Base-by-base conservation (phyloP, 208 protist species). In the Borovskyia barvae region DNA sequence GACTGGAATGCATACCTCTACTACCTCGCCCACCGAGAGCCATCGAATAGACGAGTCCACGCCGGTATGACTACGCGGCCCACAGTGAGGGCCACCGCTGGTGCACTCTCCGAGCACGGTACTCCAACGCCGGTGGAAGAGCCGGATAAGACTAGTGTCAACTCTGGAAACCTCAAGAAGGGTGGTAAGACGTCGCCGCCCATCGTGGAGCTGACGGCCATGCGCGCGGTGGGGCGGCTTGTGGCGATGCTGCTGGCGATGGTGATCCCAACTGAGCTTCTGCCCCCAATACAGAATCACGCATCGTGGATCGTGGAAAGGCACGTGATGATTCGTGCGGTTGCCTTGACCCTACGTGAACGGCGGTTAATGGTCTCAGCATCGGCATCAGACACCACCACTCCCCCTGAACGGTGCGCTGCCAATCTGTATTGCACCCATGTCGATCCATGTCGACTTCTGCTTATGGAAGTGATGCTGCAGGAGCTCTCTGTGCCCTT, bases 401-500 rank as follows among this genome's bases (percentile, higher is more conserved):
- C 29, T 8, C 6, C 20, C 25, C n/a, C n/a, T n/a, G n/a, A n/a
- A n/a, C n/a, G n/a, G n/a, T n/a, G n/a, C 25, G 14, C 5, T 3
- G 24, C 25, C 7, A 69, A 69, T 19, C 0, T 29, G 11, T 60
- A 69, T 45, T 69, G 62, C 62, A 54, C 62, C 36, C n/a, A 42
- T 26, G 62, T 61, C 24, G 67, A 66, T 46, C 52, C 43, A 11
- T 53, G 73, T 19, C 42, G 47, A 9, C 72, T 87, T 47, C 20
- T 72, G 52, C 59, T 82, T 30, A 62, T 76, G 4, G 75, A 87
- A 56, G 73, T 71, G 30, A 41, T 82, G 25, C 50, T 87, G 25
- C 75, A 87, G 37, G 57, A 75, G 39, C 47, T 83, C 20, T 60
- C 63, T 35, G 42, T 87, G 11, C 80, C 80, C 9, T 87, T 87